These are phyloP conservation scores for Exidia glandulosa DNA, from an alignment of 768 basidiomycete genomes.

Conservation along the genomic window DNA sequence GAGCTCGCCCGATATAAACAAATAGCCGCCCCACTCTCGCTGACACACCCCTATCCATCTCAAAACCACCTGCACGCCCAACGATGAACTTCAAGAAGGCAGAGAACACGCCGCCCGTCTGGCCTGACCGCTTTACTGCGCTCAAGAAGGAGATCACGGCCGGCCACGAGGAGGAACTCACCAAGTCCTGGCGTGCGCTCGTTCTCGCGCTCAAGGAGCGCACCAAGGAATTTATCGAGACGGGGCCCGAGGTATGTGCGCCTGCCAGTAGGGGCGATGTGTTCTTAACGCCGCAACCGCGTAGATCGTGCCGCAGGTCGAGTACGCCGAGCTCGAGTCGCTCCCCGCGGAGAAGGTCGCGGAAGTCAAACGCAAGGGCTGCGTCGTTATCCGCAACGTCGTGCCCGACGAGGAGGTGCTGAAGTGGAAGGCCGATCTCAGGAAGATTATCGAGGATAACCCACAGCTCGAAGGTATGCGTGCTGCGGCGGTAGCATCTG, in stretches of 20 bases:
- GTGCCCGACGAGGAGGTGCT: constrained; percentile 45
- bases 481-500: background rate
- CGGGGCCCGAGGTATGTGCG: constrained; percentile 37
- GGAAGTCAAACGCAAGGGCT: constrained; percentile 42
- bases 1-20: too few relatives aligned
- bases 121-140: constrained; percentile 42
- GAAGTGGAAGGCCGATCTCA: constrained; percentile 45
- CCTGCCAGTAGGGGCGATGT: background rate
- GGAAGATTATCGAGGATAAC: constrained; percentile 46
- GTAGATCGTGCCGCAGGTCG: constrained; percentile 53
- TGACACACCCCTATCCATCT: too few relatives aligned
- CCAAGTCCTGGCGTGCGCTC: constrained; percentile 48
- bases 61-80: too few relatives aligned
- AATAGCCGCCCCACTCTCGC: too few relatives aligned
- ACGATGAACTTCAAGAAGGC: background rate
- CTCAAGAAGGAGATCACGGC: constrained; percentile 47
- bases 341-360: constrained; percentile 36
- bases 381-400: constrained; percentile 50
- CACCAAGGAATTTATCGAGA: constrained; percentile 32
- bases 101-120: background rate
- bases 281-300: background rate
- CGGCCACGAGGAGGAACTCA: constrained; percentile 41
- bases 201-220: constrained; percentile 36
- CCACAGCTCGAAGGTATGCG: constrained; percentile 40
- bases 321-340: constrained; percentile 40